Percentiles rank a stretch among this genome's conserved stretches.
phyloP scores from a whole-genome alignment of 495 filamentous ascomycete genomes.

The Penicillium pancosmium region DNA sequence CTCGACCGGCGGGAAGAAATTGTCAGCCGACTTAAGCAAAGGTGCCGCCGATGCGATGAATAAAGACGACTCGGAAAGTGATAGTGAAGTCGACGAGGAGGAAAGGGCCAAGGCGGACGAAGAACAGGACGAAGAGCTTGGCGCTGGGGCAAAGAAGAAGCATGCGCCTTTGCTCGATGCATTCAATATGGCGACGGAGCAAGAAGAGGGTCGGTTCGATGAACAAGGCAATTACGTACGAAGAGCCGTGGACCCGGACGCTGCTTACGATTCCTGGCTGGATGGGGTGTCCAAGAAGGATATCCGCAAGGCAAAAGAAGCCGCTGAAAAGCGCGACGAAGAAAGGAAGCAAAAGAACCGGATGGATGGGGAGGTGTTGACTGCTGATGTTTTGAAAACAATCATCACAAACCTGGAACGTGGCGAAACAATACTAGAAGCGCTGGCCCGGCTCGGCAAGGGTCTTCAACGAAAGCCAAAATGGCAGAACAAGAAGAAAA shows the following conservation, averaged over 20 bases:
- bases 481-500: slow-evolving; percentile 61
- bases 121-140: slow-evolving; percentile 83
- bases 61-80: slow-evolving; percentile 54
- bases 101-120: slow-evolving; percentile 68
- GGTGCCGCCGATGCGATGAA: slow-evolving; percentile 42
- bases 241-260: slow-evolving; percentile 87
- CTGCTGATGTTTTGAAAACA: slow-evolving; percentile 69
- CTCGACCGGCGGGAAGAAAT: slow-evolving; percentile 71
- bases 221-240: slow-evolving; percentile 87
- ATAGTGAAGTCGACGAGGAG: slow-evolving; percentile 73
- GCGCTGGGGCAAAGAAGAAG: slow-evolving; percentile 85
- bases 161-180: slow-evolving; percentile 95
- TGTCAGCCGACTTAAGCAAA: slow-evolving; percentile 60
- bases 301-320: slow-evolving; percentile 83
- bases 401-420: slow-evolving; percentile 75
- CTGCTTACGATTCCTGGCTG: slow-evolving; percentile 88
- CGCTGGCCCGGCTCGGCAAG: slow-evolving; percentile 78
- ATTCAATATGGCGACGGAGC: slow-evolving; percentile 89
- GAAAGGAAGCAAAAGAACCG: slow-evolving; percentile 69
- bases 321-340: slow-evolving; percentile 82
- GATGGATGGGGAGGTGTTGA: slow-evolving; percentile 72
- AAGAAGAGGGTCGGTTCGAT: slow-evolving; percentile 93
- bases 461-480: slow-evolving; percentile 62
- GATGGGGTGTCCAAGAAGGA: slow-evolving; percentile 92
- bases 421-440: slow-evolving; percentile 88